Base-by-base conservation (phyloP, 495 filamentous ascomycete species). In the Trichoderma erinaceum region DNA sequence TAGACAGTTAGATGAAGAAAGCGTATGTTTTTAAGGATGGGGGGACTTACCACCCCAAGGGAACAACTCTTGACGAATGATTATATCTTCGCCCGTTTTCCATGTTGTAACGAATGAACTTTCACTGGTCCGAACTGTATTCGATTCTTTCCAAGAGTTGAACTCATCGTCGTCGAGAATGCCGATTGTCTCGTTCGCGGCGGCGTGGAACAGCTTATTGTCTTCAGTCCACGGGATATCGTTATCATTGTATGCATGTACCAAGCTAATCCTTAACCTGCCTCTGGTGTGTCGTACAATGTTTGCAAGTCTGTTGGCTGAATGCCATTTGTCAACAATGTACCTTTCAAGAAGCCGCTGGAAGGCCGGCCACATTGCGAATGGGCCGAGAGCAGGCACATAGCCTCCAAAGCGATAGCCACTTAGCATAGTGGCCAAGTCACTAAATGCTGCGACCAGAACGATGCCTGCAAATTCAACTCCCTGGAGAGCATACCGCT, bases 381-480 rank as follows among this genome's bases (percentile, higher is more conserved):
- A 80, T 0, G 93, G 93, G 4, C 89, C 86, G 21, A 97, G 83
- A 32, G 97, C 78, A 10, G 95, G 93, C 10, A 97, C 79, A 16
- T 88, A 73, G 6, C 95, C 95, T 27, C 83, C 88, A 56, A 94
- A 83, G 44, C 87, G 83, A 64, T 85, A 86, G 1, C 77, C 75
- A 25, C 86, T 77, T 67, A 97, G 81, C 38, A 99, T 83, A 12
- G 80, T 84, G 0, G 89, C 85, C 21, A 97, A 73, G 69, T 84
- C 85, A 63, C 88, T 89, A 78, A 97, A 99, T 0, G 87, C 86
- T 0, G 93, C 88, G 3, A 97, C 80, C 12, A 97, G 80, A 16
- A 99, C 80, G 0, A 96, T 80, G 44, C 90, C 91, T 0, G 75
- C 90, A 76, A 87, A 94, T 15, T 84, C 81, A 29, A 80, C 70